Evolutionary conservation across 179 eudicot species (phyloP).

Genomic region (Beta corolliflora): DNA sequence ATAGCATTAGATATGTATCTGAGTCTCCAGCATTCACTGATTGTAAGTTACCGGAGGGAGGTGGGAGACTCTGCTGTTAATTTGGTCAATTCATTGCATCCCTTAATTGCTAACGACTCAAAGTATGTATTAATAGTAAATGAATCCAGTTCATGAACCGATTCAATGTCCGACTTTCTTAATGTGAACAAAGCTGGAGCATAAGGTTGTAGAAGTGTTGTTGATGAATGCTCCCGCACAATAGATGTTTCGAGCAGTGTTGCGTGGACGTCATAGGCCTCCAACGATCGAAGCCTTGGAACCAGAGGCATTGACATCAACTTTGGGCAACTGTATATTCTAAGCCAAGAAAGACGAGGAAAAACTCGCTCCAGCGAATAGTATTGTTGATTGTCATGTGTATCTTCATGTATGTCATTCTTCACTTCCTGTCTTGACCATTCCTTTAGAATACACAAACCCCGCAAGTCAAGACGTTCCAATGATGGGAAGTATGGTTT

Average conservation of each 20-base stretch:
- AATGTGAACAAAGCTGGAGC: background rate
- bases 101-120: background rate
- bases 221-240: background rate
- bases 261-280: background rate
- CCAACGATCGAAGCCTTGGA: background rate
- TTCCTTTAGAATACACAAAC: background rate
- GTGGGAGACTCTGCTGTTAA: background rate
- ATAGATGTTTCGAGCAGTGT: background rate
- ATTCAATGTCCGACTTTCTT: background rate
- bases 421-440: background rate
- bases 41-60: background rate
- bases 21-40: background rate
- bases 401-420: background rate
- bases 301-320: conserved; percentile 8
- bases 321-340: background rate
- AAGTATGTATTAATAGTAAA: background rate
- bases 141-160: background rate
- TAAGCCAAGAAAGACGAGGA: background rate
- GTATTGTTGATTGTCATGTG: background rate
- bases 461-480: background rate
- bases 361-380: background rate
- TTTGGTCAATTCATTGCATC: background rate
- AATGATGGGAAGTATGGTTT: background rate
- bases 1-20: background rate
- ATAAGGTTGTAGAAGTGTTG: background rate